Percentiles rank a stretch among this genome's conserved stretches.
Conservation (phyloP, 495 filamentous ascomycete genomes). For the Xylaria telfairii region DNA sequence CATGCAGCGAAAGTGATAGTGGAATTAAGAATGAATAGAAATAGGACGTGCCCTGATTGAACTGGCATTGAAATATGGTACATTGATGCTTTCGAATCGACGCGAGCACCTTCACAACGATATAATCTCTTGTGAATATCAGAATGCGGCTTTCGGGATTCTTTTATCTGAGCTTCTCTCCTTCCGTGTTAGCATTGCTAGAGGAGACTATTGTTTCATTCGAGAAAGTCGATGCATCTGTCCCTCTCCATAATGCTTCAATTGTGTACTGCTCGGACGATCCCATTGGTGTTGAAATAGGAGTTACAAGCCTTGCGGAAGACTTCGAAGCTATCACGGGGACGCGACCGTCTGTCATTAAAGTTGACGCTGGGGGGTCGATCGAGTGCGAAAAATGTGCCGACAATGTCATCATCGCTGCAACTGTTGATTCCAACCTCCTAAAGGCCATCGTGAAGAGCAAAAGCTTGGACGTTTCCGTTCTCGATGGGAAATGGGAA, state of each 20-base stretch:
- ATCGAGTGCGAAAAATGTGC: slow-evolving; percentile 6
- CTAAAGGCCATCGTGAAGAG: slow-evolving; percentile 2
- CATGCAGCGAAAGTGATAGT: background rate
- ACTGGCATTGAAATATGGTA: background rate
- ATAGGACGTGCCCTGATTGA: background rate
- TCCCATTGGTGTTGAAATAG: slow-evolving; percentile 63
- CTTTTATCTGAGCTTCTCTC: background rate
- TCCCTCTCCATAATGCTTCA: slow-evolving; percentile 39
- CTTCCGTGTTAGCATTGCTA: slow-evolving; percentile 22
- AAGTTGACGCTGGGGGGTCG: background rate
- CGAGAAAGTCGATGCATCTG: slow-evolving; percentile 23
- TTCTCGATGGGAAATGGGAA: slow-evolving; percentile 65
- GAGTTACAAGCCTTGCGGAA: slow-evolving; percentile 58
- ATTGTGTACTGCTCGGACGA: slow-evolving; percentile 54
- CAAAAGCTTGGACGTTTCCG: slow-evolving; percentile 50
- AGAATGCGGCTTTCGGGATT: slow-evolving; percentile 5
- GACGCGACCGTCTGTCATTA: slow-evolving; percentile 1
- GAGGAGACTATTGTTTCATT: slow-evolving; percentile 39
- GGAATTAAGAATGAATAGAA: background rate
- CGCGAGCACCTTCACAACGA: background rate
- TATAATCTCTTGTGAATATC: background rate
- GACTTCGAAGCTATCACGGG: slow-evolving; percentile 66
- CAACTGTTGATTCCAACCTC: slow-evolving; percentile 6
- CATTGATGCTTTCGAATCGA: background rate
- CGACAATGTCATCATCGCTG: slow-evolving; percentile 11